These are phyloP conservation scores for Centrapalus pauciflorus DNA, from an alignment of 129 eudicot genomes.

Conservation along the genomic window DNA sequence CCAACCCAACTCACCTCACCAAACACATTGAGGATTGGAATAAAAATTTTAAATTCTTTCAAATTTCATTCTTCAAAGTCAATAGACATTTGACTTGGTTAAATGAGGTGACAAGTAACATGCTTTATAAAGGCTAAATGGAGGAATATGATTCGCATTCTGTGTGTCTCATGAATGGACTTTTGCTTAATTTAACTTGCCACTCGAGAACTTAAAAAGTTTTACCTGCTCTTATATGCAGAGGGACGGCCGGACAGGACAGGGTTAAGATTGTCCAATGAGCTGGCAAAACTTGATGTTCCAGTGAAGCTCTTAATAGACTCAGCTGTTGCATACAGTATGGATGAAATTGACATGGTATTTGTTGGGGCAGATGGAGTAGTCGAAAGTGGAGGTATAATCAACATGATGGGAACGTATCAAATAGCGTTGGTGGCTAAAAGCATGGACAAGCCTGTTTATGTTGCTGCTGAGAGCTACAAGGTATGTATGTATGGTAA, in stretches of 20 bases:
- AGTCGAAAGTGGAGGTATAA: slow-evolving; percentile 95
- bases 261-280: slow-evolving; percentile 84
- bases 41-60: too few relatives aligned
- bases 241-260: slow-evolving; percentile 99
- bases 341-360: slow-evolving; percentile 99
- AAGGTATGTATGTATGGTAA: slow-evolving; percentile 45
- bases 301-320: slow-evolving; percentile 91
- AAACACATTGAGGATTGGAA: too few relatives aligned
- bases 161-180: too few relatives aligned
- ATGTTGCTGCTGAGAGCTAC: slow-evolving; percentile 98
- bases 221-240: too few relatives aligned
- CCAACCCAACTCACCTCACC: too few relatives aligned
- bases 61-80: too few relatives aligned
- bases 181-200: too few relatives aligned
- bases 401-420: slow-evolving; percentile 99
- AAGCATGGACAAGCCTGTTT: slow-evolving; percentile 92
- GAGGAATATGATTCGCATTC: too few relatives aligned
- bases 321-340: slow-evolving; percentile 93
- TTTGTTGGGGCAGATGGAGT: slow-evolving; percentile 98
- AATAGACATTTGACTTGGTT: too few relatives aligned
- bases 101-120: too few relatives aligned
- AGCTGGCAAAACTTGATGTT: slow-evolving; percentile 88
- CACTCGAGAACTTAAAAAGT: too few relatives aligned
- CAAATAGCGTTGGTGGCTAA: slow-evolving; percentile 92
- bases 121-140: too few relatives aligned